Evolutionary conservation across 2,329 filamentous ascomycete genomes (phyloP), one percentile per base, ranked within the genome.

Genomic region (Sporothrix phasma): DNA sequence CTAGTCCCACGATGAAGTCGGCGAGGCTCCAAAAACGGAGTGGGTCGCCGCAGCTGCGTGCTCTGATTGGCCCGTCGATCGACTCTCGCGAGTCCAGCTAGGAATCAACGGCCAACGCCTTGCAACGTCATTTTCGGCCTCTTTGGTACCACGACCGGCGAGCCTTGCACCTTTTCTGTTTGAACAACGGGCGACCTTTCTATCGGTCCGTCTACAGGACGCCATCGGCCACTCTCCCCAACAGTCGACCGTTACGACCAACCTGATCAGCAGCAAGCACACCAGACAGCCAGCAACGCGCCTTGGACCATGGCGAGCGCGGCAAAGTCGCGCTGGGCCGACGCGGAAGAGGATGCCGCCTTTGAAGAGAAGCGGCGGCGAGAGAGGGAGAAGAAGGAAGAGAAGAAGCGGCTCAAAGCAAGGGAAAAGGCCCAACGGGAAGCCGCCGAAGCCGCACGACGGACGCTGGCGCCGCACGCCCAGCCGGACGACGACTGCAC

Each of bases 341-440:
- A 92, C 71, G 86, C 88, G 53, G 89, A 90, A 70, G 90, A 92
- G 69, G 92, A 97, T 73, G 85, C 85, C 24, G 89, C 85, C 49
- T 81, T 88, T 47, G 87, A 90, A 66, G 86, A 86, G 22, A 85
- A 86, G 71, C 81, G 86, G 63, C 93, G 88, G 75, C 83, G 81
- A 67, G 90, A 94, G 73, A 97, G 93, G 76, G 91, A 95, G 75
- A 88, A 91, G 71, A 96, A 94, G 81, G 91, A 96, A 76, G 88
- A 92, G 71, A 96, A 94, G 81, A 91, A 89, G 76, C 87, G 89
- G 59, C 78, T 85, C 60, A 97, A 94, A 71, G 85, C 89, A 68
- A 82, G 76, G 64, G 78, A 78, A 66, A 74, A 66, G 43, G 66
- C 69, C 34, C 69, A 67, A 13, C 71, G 73, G 64, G 72, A 76